Percentiles rank a stretch among this genome's conserved stretches.
Evolutionary conservation across 2,329 filamentous ascomycete genomes (phyloP).

Genomic region (Sphaerulina vaccinii): DNA sequence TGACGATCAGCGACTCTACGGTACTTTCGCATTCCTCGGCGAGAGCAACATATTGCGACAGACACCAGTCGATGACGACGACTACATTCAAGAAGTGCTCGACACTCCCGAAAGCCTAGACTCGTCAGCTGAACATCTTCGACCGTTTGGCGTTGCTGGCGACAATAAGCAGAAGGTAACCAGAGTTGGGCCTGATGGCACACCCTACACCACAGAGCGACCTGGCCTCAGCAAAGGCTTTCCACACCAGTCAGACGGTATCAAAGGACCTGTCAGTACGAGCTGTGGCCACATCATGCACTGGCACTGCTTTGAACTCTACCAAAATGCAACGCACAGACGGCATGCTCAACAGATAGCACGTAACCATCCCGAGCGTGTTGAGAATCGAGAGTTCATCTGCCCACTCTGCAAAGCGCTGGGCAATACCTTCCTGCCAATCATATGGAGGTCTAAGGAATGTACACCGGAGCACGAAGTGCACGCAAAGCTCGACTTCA

Average conservation of each 20-base stretch:
- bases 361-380: constrained; percentile 83
- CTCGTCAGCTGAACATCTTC: constrained; percentile 73
- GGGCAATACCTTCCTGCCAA: constrained; percentile 89
- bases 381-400: constrained; percentile 81
- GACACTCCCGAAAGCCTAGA: constrained; percentile 80
- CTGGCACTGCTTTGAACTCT: constrained; percentile 89
- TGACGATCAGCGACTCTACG: constrained; percentile 82
- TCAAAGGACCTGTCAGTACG: constrained; percentile 76
- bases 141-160: constrained; percentile 86
- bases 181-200: constrained; percentile 72
- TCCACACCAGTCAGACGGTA: constrained; percentile 57
- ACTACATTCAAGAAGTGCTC: constrained; percentile 80
- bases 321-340: constrained; percentile 77
- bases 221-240: constrained; percentile 90
- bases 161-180: constrained; percentile 77
- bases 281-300: constrained; percentile 99
- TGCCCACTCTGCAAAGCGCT: constrained; percentile 96
- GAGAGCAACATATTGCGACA: constrained; percentile 84
- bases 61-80: constrained; percentile 76
- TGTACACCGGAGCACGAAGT: constrained; percentile 70
- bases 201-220: constrained; percentile 69
- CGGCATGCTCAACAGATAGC: constrained; percentile 91
- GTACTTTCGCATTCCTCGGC: constrained; percentile 86
- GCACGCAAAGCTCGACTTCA: constrained; percentile 56
- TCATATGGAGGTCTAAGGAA: constrained; percentile 92